Evolutionary conservation across 2,329 filamentous ascomycete species (phyloP), one percentile per base, ranked within the genome.

Genomic region (Ascosphaera apis): DNA sequence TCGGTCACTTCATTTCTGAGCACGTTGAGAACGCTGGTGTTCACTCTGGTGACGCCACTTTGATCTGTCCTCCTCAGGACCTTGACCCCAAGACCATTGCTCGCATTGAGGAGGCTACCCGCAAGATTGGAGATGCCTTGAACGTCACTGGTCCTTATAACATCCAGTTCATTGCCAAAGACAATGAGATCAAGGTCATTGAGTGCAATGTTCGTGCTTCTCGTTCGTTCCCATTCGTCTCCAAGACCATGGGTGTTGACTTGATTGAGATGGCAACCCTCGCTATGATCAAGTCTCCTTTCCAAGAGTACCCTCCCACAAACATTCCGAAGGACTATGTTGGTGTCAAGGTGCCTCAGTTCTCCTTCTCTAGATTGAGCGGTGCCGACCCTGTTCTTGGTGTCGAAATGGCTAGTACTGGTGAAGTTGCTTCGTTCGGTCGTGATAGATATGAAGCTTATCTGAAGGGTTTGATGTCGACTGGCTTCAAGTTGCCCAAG

Each of bases 111-210:
- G 84, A 93, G 54, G 88, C 88, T 2, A 95, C 88, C 11, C 69
- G 76, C 45, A 95, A 95, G 68, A 95, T 98, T 47, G 88, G 78
- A 45, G 75, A 78, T 42, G 86, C 88, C 12, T 68, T 95, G 40
- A 93, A 95, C 53, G 77, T 98, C 38, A 95, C 88, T 30, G 88
- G 88, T 35, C 88, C 88, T 15, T 93, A 78, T 69, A 98, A 98
- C 60, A 98, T 98, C 43, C 88, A 98, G 55, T 95, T 98, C 62
- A 98, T 98, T 49, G 88, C 88, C 48, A 95, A 95, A 63, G 84
- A 95, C 55, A 95, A 95, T 54, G 86, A 95, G 45, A 95, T 98
- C 65, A 95, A 95, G 66, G 88, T 98, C 45, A 98, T 98, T 44
- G 88, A 98, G 61, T 95, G 88, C 60, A 98, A 98, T 50, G 88